A percentile compares a stretch with the other conserved stretches of the same genome.
phyloP scores from a whole-genome alignment of 345 rosid species.

The Carallia brachiata region DNA sequence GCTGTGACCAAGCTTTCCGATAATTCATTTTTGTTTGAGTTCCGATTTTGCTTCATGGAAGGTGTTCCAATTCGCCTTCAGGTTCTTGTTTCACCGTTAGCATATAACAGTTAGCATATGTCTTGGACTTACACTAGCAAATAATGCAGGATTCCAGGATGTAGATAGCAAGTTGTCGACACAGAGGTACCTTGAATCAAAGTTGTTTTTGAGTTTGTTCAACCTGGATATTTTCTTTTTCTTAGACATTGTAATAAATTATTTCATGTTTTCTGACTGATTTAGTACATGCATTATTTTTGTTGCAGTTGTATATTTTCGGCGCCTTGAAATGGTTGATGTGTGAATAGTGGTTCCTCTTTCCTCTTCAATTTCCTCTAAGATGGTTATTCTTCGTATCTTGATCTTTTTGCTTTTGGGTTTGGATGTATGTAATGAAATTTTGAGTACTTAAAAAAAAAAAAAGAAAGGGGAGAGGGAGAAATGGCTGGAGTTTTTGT shows the following conservation, averaged over 20 bases:
- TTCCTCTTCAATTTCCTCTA: too few species aligned
- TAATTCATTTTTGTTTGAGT: background rate
- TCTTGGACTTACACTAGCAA: constrained; percentile 14
- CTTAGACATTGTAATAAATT: background rate
- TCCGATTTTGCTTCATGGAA: constrained; percentile 6
- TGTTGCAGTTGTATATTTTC: constrained; percentile 47
- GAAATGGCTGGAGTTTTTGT: constrained; percentile 11
- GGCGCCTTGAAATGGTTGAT: constrained; percentile 15
- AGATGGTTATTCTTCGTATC: background rate
- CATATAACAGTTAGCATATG: background rate
- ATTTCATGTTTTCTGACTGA: constrained; percentile 5
- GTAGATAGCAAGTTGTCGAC: constrained; percentile 31
- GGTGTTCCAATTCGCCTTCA: constrained; percentile 16
- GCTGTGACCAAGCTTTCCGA: background rate
- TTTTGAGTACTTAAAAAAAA: background rate
- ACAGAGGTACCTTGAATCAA: constrained; percentile 31
- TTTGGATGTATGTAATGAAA: constrained; percentile 12
- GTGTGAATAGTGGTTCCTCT: too few species aligned
- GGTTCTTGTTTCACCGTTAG: background rate
- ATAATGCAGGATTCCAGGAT: constrained; percentile 32
- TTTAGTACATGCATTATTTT: constrained; percentile 1
- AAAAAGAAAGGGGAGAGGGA: background rate
- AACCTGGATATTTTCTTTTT: background rate
- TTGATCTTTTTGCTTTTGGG: background rate
- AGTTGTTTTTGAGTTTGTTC: background rate